Evolutionary conservation across 306 rosid species (phyloP), one percentile per base, ranked within the genome.

Genomic region (apple (Malus domestica)): DNA sequence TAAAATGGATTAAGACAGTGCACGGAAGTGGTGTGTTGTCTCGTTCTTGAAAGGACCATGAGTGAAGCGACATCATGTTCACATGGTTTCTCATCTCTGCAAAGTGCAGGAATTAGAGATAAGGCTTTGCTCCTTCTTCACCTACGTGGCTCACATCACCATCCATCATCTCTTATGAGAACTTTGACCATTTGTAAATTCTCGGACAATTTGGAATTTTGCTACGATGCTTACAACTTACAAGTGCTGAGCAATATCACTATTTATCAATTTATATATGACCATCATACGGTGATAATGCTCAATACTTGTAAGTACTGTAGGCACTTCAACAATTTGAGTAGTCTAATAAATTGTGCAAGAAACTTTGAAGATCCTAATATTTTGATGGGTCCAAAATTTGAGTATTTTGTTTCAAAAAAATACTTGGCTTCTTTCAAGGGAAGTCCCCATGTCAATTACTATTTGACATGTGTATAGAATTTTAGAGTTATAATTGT

Each of bases 1-100:
- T 49, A 49, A 49, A 54, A 73, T 3, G 75, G 67, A 64, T 10
- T 7, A 74, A 32, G 55, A 46, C 65, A 22, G 29, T n/a, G 19
- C 75, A 72, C 75, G 68, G 72, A 69, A 74, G n/a, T 49, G 54
- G 20, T 29, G 45, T 61, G 62, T 71, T 13, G 76, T 77, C 58
- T 30, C 3, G 18, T 49, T 77, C 59, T 40, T 52, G 9, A 42
- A n/a, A 29, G 10, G 45, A 68, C 8, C 12, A 27, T 29, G 38
- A 62, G 67, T 14, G 35, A 67, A 5, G 67, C 27, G 69, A 66
- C 77, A 59, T 69, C 65, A 32, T 63, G 25, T 54, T 78, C 80
- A 68, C 76, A 57, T 55, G 46, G 49, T 42, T 16, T 35, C 25
- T 54, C 67, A 33, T 76, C 83, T 35, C 71, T 3, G 15, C 49